Percentiles rank a stretch among this genome's conserved stretches.
Evolutionary conservation across 2,329 filamentous ascomycete species (phyloP).

Genomic region (Drechslerella dactyloides): DNA sequence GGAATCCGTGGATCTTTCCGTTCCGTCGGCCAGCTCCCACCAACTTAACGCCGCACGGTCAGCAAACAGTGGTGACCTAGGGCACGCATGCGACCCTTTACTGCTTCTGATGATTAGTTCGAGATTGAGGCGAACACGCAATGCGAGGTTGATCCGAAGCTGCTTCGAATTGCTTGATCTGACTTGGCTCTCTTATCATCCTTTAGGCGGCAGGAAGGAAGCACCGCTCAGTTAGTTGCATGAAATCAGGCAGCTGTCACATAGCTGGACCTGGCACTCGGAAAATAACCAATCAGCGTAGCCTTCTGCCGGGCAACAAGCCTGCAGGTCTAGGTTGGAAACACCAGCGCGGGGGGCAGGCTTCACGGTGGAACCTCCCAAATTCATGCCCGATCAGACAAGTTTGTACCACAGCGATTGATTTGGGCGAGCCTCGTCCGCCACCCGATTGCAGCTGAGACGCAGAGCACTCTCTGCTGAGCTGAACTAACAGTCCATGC

Average conservation of each 20-base stretch:
- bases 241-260: slow-evolving; percentile 49
- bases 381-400: slow-evolving; percentile 29
- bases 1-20: background rate
- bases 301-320: slow-evolving; percentile 3
- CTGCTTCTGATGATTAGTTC: slow-evolving; percentile 29
- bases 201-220: slow-evolving; percentile 50
- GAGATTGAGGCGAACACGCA: slow-evolving; percentile 36
- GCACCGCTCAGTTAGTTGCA: background rate
- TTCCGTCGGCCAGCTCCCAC: slow-evolving; percentile 9
- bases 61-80: background rate
- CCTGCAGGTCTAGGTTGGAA: slow-evolving; percentile 41
- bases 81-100: slow-evolving; percentile 40
- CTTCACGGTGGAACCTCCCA: slow-evolving; percentile 48
- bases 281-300: slow-evolving; percentile 36
- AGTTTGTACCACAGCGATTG: background rate
- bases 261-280: slow-evolving; percentile 40
- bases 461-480: background rate
- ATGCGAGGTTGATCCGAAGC: slow-evolving; percentile 9
- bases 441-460: slow-evolving; percentile 9
- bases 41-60: background rate
- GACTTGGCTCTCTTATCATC: slow-evolving; percentile 43
- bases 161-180: slow-evolving; percentile 47
- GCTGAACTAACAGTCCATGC: background rate
- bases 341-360: slow-evolving; percentile 24
- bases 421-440: background rate